phyloP scores from a whole-genome alignment of 1,284 basidiomycete genomes.

The Ustilago curta region DNA sequence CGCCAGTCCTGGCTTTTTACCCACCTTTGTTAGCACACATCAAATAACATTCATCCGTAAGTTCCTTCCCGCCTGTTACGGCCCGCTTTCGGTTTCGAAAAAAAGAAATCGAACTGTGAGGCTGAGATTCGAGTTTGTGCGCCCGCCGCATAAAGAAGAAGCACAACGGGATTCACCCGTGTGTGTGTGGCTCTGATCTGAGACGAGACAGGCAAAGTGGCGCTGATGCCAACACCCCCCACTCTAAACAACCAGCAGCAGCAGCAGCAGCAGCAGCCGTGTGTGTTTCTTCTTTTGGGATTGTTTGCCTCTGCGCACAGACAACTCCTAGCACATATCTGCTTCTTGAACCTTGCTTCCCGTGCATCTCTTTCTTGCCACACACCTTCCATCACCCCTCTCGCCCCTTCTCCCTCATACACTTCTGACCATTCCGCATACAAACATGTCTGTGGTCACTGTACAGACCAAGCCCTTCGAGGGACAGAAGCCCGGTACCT shows the following conservation, averaged over 20 bases:
- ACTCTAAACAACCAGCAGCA: too few species aligned
- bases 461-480: slow-evolving; percentile 67
- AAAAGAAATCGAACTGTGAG: neutral
- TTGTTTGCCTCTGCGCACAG: too few species aligned
- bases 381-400: neutral
- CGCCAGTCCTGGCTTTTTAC: neutral
- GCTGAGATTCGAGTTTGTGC: too few species aligned
- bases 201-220: too few species aligned
- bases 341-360: neutral
- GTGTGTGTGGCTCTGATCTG: too few species aligned
- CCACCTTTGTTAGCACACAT: neutral
- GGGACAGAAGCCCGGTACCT: slow-evolving; percentile 69
- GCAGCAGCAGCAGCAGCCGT: too few species aligned
- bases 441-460: slow-evolving; percentile 58
- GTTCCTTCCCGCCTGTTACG: neutral
- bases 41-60: neutral
- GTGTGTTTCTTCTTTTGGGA: too few species aligned
- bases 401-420: neutral
- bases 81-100: slow-evolving; percentile 2
- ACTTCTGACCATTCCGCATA: slow-evolving; percentile 4
- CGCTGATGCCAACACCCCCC: too few species aligned
- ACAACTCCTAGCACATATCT: neutral
- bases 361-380: neutral
- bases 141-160: too few species aligned
- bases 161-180: too few species aligned